These are phyloP conservation scores for Larix sibirica DNA, from an alignment of 83 land plant genomes.

Conservation along the genomic window DNA sequence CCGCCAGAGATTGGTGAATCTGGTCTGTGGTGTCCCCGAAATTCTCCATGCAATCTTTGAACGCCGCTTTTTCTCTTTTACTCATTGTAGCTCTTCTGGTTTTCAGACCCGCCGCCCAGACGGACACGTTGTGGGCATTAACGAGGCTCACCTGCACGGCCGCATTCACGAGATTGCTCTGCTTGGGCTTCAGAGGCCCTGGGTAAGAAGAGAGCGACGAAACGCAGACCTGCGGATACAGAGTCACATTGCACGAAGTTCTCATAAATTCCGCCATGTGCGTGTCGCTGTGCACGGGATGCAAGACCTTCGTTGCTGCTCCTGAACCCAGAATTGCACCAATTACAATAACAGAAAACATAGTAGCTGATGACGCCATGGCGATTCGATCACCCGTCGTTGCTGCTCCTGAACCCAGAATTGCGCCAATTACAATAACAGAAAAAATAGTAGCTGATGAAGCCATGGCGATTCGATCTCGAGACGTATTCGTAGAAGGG, in stretches of 20 bases:
- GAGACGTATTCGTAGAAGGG: neutral
- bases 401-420: neutral
- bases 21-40: constrained; percentile 39
- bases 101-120: constrained; percentile 23
- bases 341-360: too few relatives aligned
- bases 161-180: neutral
- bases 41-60: constrained; percentile 38
- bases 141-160: constrained; percentile 28
- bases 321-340: too few relatives aligned
- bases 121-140: constrained; percentile 16
- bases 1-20: constrained; percentile 27
- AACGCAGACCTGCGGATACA: constrained; percentile 17
- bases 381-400: neutral
- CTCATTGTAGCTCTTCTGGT: constrained; percentile 12
- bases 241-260: constrained; percentile 10
- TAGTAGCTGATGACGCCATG: too few relatives aligned
- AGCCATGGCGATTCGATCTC: neutral
- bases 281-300: neutral
- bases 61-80: constrained; percentile 7
- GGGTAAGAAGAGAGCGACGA: constrained; percentile 15
- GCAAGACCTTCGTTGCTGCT: neutral
- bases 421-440: neutral
- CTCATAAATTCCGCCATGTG: neutral
- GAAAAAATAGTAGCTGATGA: neutral
- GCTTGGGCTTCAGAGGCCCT: neutral